Base-by-base conservation (phyloP, 2,329 filamentous ascomycete genomes). In the Arthrobotrys musiformis region DNA sequence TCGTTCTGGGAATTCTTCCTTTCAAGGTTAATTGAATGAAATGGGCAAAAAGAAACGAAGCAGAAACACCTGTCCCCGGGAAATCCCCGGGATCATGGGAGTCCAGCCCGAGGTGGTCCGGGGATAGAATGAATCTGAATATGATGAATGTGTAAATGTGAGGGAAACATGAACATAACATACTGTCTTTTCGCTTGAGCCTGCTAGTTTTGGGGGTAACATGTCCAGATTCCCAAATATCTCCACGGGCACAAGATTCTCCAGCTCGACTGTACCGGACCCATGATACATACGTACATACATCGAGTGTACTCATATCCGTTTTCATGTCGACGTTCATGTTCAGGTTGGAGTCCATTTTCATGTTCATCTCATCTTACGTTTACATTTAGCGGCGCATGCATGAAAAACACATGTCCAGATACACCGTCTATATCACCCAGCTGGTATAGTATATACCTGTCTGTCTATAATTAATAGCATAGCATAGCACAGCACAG, bases 21-120 rank as follows among this genome's bases (percentile, higher is more conserved):
- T 48, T 66, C 40, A 35, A 73, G 69, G 69, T 73, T 73, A 73
- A n/a, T n/a, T n/a, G n/a, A n/a, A n/a, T n/a, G n/a, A 66, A 73
- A 73, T 52, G 40, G 61, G 69, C 61, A 73, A 73, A 73, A 73
- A 73, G 69, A 73, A 73, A 73, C 42, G 68, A 72, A 22, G 17
- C 7, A 42, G 50, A 56, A 35, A 54, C 26, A 54, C 19, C 13
- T 40, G 8, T 6, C 13, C 37, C 37, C 6, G n/a, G 40, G n/a
- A 50, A 28, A 15, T 1, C 9, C 13, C 46, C 46, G n/a, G 37
- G 37, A 15, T 9, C 30, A 33, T 33, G 30, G 30, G 5, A 9
- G n/a, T n/a, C 30, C 30, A 33, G 30, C 30, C 9, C 5, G 9
- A 9, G 30, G 30, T 4, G 30, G 40, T 17, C n/a, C n/a, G n/a